These are phyloP conservation scores for Saccharomyces hybrid DNA, from an alignment of 1,139 yeast genomes.

Conservation along the genomic window DNA sequence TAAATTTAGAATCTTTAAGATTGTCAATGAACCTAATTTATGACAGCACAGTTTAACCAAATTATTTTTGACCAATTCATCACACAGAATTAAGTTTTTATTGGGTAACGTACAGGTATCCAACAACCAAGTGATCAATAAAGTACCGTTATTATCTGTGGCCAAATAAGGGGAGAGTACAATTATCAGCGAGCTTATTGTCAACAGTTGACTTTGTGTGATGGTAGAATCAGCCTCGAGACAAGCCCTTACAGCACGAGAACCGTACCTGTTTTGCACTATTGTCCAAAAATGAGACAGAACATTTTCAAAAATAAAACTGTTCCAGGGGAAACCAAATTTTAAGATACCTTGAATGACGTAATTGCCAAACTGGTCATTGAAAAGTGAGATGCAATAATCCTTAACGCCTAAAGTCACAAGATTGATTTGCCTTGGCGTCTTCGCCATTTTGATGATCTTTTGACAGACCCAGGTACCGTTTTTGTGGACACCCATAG, in stretches of 20 bases:
- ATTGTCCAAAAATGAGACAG: slow-evolving; percentile 69
- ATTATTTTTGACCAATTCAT: slow-evolving; percentile 47
- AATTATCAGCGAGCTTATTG: slow-evolving; percentile 68
- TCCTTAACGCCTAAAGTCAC: slow-evolving; percentile 68
- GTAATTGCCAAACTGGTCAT: slow-evolving; percentile 92
- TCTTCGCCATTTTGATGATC: slow-evolving; percentile 65
- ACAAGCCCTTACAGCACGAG: slow-evolving; percentile 86
- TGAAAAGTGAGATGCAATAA: slow-evolving; percentile 70
- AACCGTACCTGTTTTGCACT: slow-evolving; percentile 83
- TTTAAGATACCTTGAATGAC: slow-evolving; percentile 87
- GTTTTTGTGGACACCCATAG: slow-evolving; percentile 86
- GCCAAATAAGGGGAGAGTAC: slow-evolving; percentile 72
- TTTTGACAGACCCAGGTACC: slow-evolving; percentile 99
- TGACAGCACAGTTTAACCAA: slow-evolving; percentile 64
- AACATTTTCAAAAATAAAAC: slow-evolving; percentile 77
- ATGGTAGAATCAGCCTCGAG: slow-evolving; percentile 58
- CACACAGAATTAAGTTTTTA: slow-evolving; percentile 46
- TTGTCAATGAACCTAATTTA: slow-evolving; percentile 73
- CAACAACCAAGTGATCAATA: slow-evolving; percentile 83
- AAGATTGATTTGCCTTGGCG: slow-evolving; percentile 57
- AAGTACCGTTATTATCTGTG: slow-evolving; percentile 75
- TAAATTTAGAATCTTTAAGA: slow-evolving; percentile 65
- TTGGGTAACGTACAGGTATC: slow-evolving; percentile 68
- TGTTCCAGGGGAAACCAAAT: slow-evolving; percentile 78
- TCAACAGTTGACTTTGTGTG: slow-evolving; percentile 57